Percentiles rank a stretch among this genome's conserved stretches.
Conservation (phyloP, 2,329 filamentous ascomycete genomes). For the Calonectria naviculata region DNA sequence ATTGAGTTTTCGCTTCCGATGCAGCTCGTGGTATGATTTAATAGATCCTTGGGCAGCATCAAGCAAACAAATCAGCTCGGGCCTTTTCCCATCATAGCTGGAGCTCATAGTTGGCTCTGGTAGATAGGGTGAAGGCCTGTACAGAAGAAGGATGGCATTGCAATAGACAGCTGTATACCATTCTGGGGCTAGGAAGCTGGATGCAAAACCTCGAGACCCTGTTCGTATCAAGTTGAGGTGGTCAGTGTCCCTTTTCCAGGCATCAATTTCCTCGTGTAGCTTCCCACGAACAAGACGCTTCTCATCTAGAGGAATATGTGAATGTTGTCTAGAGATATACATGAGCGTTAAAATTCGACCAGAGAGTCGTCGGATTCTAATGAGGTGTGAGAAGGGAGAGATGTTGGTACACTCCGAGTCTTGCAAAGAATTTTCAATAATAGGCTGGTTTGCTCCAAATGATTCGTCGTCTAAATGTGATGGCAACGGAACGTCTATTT, state of each 20-base stretch:
- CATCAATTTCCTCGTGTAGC: constrained; percentile 5
- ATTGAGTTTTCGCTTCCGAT: constrained; percentile 16
- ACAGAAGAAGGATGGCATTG: constrained; percentile 20
- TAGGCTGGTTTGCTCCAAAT: not conserved
- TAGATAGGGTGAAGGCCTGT: constrained; percentile 16
- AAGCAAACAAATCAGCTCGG: constrained; percentile 1
- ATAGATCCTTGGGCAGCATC: constrained; percentile 6
- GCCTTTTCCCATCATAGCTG: not conserved
- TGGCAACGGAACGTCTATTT: constrained; percentile 13
- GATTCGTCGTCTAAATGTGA: constrained; percentile 15
- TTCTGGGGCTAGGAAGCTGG: constrained; percentile 8
- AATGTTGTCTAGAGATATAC: constrained; percentile 9
- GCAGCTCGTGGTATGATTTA: constrained; percentile 12
- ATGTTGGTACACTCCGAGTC: too few relatives aligned
- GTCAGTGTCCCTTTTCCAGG: constrained; percentile 9
- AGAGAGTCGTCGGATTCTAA: constrained; percentile 14
- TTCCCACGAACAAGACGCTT: not conserved
- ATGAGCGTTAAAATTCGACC: constrained; percentile 13
- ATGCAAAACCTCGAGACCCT: not conserved
- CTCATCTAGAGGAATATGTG: not conserved
- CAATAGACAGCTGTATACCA: constrained; percentile 17
- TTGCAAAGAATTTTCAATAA: too few relatives aligned
- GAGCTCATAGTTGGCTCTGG: constrained; percentile 1
- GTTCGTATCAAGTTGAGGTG: not conserved
- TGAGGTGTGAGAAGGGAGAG: constrained; percentile 16